Percentiles rank a stretch among this genome's conserved stretches.
Conservation (phyloP, 169 alveolate species). For the Besnoitia besnoiti region DNA sequence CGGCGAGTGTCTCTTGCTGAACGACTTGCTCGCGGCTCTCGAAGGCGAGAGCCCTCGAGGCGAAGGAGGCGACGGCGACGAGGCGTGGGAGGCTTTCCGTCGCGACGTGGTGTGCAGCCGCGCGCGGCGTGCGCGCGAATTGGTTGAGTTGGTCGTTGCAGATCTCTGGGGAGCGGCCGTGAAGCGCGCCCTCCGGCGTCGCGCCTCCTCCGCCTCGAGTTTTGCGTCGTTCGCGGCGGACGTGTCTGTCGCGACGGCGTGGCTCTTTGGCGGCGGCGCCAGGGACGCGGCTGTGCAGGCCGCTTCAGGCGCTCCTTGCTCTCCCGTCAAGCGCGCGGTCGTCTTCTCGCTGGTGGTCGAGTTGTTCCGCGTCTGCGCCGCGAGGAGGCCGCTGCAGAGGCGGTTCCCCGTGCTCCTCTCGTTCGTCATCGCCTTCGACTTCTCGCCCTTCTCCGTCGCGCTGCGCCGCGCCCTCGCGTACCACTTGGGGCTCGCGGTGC, state of each 20-base stretch:
- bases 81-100: neutral
- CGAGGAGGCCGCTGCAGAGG: neutral
- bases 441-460: neutral
- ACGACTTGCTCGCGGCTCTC: neutral
- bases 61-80: neutral
- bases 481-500: conserved; percentile 2
- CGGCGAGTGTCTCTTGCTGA: neutral
- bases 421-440: neutral
- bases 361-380: neutral
- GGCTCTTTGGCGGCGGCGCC: neutral
- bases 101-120: neutral
- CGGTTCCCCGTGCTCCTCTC: neutral
- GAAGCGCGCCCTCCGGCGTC: neutral
- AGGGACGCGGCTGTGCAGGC: neutral
- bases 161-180: neutral
- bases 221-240: neutral
- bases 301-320: neutral
- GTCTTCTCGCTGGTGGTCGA: neutral
- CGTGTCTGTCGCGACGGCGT: neutral
- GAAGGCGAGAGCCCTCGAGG: neutral
- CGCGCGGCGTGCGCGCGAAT: neutral
- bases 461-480: neutral
- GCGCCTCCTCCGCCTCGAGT: neutral
- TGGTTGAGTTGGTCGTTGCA: neutral
- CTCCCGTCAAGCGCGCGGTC: neutral